Evolutionary conservation across 768 basidiomycete genomes (phyloP), one percentile per base, ranked within the genome.

Genomic region (Lactarius indigo): DNA sequence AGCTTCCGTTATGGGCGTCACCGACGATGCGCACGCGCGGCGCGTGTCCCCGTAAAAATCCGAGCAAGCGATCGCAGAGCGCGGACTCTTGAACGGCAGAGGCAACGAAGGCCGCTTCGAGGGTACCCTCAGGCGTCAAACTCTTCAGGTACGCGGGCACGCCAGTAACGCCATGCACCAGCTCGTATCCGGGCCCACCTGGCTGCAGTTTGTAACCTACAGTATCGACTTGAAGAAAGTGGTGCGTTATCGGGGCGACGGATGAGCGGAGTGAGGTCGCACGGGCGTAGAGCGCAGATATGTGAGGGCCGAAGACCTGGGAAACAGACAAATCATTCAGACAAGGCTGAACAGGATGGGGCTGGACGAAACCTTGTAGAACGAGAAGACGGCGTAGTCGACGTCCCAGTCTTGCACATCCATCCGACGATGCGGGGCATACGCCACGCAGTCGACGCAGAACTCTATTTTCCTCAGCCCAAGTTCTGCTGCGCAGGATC

Each of bases 361-460:
- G 33, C 26, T 57, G n/a, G 20, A 6, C 39, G 15, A 54, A 12
- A 88, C 91, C 84, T 92, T 93, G 79, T 92, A 92, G 71, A 87
- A 82, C 0, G 89, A 85, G 74, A 91, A 87, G 59, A 85, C 84
- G 57, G 82, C 83, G 72, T 85, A 91, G 69, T 94, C 89, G 41
- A 91, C 80, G 61, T 91, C 90, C 91, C 90, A 92, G 57, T 82
- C 85, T 65, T 81, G 83, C 18, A 91, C 90, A 70, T 92, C 86
- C 35, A 92, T 85, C 63, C 78, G 75, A 17, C 89, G 79, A 72
- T 92, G 90, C 0, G 90, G 90, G 5, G 89, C 88, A 70, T 88
- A 91, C 3, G 90, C 90, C 2, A 92, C 91, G 68, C 90, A 91
- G 71, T 92, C 91, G 3, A 92, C 80, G 1, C 82, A 84, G 17